Base-by-base conservation (phyloP, 345 rosid species). In the Dovyalis caffra region DNA sequence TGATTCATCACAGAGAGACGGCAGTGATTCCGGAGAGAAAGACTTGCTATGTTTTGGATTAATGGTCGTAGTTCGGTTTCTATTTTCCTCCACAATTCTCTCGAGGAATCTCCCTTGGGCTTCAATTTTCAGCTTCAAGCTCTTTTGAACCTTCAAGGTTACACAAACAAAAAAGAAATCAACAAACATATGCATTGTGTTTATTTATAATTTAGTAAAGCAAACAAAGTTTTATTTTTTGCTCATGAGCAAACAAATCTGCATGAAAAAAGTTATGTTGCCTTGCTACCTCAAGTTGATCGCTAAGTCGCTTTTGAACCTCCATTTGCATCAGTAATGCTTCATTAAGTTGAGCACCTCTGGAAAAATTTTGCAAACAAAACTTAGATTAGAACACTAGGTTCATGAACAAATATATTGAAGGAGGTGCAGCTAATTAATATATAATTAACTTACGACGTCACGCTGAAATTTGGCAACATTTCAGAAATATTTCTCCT, bases 381-480 rank as follows among this genome's bases (percentile, higher is more conserved):
- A 37, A 60, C 23, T 33, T 51, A 6, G 68, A 18, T 31, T 14
- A 23, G 26, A 51, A 43, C 28, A 6, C 26, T 20, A 43, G 6
- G 57, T 51, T 51, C 57, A 51, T 21, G 57, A 51, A 21, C 57
- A 51, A 21, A 3, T n/a, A n/a, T n/a, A n/a, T 21, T 51, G 57
- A 51, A 51, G 57, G 57, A 21, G 11, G 23, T 20, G 57, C 2
- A 51, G 6, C 57, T 21, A 8, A 51, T 51, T 51, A 51, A 51
- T 51, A 9, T 10, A 16, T 1, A 3, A 4, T 37, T 35, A 56
- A 67, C 89, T 78, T 65, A 88, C 90, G 81, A 84, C 51, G 79
- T 84, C 72, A 87, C 56, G 68, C 85, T 76, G 75, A 90, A 90
- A 70, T 90, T 85, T 25, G 95, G 95, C 47, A 86, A 78, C 62